Evolutionary conservation across 2,329 filamentous ascomycete genomes (phyloP), one percentile per base, ranked within the genome.

Genomic region (Alternaria novae-zelandiae): DNA sequence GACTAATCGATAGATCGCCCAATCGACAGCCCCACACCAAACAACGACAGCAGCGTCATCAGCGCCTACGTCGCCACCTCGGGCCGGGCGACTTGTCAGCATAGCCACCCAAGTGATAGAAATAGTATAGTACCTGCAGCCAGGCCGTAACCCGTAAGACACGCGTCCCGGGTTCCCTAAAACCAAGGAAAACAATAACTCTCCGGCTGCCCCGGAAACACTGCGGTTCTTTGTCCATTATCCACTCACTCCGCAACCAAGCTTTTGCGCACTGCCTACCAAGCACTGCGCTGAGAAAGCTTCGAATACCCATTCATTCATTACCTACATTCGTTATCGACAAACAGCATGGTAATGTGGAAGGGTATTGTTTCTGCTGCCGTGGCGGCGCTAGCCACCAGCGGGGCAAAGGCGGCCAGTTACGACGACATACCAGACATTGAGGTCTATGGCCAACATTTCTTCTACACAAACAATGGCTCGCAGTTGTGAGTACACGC

Each of bases 401-500:
- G 65, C 47, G 60, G 63, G 28, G 70, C 59, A 9, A 59, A 63
- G 23, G 73, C 72, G 4, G 71, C 73, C 45, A 79, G 76, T 58
- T 79, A 73, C 64, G 71, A 77, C 50, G 65, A 70, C 53, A 79
- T 79, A 47, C 71, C 76, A 9, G 71, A 70, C 21, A 70, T 75
- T 45, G 73, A 79, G 61, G 71, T 70, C 59, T 75, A 90, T 87
- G 90, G 92, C 72, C 88, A 89, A 79, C 94, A 96, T 82, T 94
- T 97, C 86, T 97, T 96, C 86, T 95, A 92, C 85, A 86, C 91
- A 78, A 92, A 91, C 82, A 91, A 91, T 79, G 90, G 90, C 70
- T 91, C 89, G 36, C 87, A 92, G 83, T 92, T 92, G 70, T 77
- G 71, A 25, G 74, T 61, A 21, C 6, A 11, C 8, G 3, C 17